phyloP scores from a whole-genome alignment of 2,329 filamentous ascomycete genomes.

The Ophiostoma angusticollis region DNA sequence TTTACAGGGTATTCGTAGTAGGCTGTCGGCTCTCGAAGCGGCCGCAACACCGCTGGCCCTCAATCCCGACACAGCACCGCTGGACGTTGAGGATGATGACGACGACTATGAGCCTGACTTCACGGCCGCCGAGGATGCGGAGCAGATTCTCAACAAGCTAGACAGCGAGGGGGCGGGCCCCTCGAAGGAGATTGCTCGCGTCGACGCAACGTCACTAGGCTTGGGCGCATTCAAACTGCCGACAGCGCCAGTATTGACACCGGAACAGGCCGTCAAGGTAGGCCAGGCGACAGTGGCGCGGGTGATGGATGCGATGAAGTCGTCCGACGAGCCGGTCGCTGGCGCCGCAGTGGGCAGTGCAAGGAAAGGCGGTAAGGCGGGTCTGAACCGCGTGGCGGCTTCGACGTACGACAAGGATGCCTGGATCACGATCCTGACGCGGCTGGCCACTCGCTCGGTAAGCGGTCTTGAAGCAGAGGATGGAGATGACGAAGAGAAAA shows the following conservation, averaged over 20 bases:
- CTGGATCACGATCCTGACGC: constrained; percentile 78
- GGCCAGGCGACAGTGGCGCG: constrained; percentile 62
- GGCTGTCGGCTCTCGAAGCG: constrained; percentile 33
- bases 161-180: constrained; percentile 54
- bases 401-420: constrained; percentile 76
- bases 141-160: constrained; percentile 66
- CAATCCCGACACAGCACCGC: constrained; percentile 45
- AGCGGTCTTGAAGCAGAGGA: constrained; percentile 51
- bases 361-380: constrained; percentile 40
- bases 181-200: constrained; percentile 31
- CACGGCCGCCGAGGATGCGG: constrained; percentile 60
- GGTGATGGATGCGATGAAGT: constrained; percentile 65
- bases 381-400: constrained; percentile 73
- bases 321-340: constrained; percentile 52
- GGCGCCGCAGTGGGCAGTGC: not conserved
- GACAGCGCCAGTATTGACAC: constrained; percentile 58
- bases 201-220: constrained; percentile 39
- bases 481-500: constrained; percentile 20
- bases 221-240: constrained; percentile 71
- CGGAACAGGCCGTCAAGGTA: constrained; percentile 58
- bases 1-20: constrained; percentile 36
- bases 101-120: constrained; percentile 91
- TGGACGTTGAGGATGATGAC: constrained; percentile 56
- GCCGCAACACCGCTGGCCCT: constrained; percentile 28
- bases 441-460: constrained; percentile 68